These are phyloP conservation scores for Gossypium anomalum DNA, from an alignment of 345 rosid genomes.

Conservation along the genomic window DNA sequence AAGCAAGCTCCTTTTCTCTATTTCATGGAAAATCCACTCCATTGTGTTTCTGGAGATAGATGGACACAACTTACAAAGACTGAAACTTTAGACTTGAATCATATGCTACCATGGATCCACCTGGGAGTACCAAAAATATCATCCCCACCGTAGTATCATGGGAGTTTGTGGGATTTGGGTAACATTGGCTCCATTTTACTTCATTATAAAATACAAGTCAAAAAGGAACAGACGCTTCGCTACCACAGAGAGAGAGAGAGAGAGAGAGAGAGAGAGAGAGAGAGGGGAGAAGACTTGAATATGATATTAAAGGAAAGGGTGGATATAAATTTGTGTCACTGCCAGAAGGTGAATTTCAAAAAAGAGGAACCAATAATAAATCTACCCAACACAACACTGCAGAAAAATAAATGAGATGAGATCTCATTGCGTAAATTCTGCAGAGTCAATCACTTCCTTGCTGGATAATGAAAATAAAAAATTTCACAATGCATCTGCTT, in stretches of 20 bases:
- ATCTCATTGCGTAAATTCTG: neutral
- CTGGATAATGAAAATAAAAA: neutral
- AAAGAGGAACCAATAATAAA: slow-evolving; percentile 1
- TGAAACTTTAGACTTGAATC: slow-evolving; percentile 24
- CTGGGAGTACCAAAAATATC: slow-evolving; percentile 13
- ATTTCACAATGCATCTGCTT: neutral
- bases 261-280: neutral
- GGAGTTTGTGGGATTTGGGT: neutral
- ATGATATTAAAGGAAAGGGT: slow-evolving; percentile 4
- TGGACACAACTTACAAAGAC: slow-evolving; percentile 23
- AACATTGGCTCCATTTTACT: too few species aligned
- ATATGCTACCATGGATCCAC: slow-evolving; percentile 19
- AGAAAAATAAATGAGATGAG: slow-evolving; percentile 3
- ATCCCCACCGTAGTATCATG: neutral
- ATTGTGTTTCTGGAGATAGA: slow-evolving; percentile 19
- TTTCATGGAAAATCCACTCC: slow-evolving; percentile 38
- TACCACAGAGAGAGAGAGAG: too few species aligned
- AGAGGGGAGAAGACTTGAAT: neutral
- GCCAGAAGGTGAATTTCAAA: slow-evolving; percentile 14
- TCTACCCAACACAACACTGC: neutral
- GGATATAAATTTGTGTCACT: neutral
- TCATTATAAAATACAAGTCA: too few species aligned
- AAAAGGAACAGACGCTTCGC: too few species aligned
- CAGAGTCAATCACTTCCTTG: neutral
- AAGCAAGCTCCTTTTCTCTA: slow-evolving; percentile 24